phyloP scores from a whole-genome alignment of 768 basidiomycete species.

The Tubosaeta brunneosetosa region DNA sequence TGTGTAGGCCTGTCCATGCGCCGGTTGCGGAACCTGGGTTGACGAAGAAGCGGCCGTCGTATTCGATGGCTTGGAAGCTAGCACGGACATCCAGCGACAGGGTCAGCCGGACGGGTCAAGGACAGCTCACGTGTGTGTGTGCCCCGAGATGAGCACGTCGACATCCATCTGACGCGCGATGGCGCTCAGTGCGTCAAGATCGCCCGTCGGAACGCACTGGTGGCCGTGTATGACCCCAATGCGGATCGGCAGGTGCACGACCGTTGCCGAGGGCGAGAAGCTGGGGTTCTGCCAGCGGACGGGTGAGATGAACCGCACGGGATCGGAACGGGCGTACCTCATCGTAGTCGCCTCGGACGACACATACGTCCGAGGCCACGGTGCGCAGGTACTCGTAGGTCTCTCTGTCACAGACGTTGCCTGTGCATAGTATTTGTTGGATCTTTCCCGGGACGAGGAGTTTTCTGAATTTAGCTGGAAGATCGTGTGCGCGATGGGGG shows the following conservation, averaged over 20 bases:
- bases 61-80: constrained; percentile 93
- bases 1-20: constrained; percentile 71
- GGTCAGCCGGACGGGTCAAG: background rate
- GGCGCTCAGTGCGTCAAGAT: constrained; percentile 82
- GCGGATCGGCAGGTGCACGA: constrained; percentile 79
- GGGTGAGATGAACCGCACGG: background rate
- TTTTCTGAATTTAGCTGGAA: constrained; percentile 96
- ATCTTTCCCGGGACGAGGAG: constrained; percentile 95
- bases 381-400: constrained; percentile 95
- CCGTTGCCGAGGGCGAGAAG: constrained; percentile 76
- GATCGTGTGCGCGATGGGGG: constrained; percentile 83
- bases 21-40: constrained; percentile 96
- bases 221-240: constrained; percentile 94
- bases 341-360: constrained; percentile 93
- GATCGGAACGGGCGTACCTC: constrained; percentile 53
- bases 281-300: constrained; percentile 45
- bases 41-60: constrained; percentile 88
- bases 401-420: constrained; percentile 96
- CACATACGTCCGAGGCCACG: constrained; percentile 88
- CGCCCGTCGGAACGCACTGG: constrained; percentile 88
- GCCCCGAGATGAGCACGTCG: constrained; percentile 89
- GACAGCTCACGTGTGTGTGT: constrained; percentile 82
- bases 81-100: too few species aligned
- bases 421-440: constrained; percentile 95
- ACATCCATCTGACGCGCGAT: constrained; percentile 97